phyloP scores from a whole-genome alignment of 139 green algal species.

The Chlamydomonas schloesseri region DNA sequence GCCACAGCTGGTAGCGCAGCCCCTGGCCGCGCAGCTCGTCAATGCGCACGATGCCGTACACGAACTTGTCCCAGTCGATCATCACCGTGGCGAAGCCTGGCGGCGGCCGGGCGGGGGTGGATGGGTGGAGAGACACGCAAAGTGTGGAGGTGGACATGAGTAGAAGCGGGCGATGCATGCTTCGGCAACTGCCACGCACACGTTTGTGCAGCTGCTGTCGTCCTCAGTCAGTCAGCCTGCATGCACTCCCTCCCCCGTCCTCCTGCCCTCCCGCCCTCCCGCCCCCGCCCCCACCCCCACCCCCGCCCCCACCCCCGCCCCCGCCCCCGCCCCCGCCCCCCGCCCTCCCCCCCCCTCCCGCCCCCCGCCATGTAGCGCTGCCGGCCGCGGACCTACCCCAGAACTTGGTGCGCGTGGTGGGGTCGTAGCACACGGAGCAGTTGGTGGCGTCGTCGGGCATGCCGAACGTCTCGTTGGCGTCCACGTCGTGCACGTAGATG shows the following conservation, averaged over 20 bases:
- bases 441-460: background rate
- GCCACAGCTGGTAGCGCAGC: background rate
- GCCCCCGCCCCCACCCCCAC: too few relatives aligned
- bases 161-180: too few relatives aligned
- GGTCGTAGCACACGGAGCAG: slow-evolving; percentile 33
- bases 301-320: too few relatives aligned
- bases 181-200: too few relatives aligned
- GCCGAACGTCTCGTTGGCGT: slow-evolving; percentile 23
- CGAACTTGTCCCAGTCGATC: slow-evolving; percentile 30
- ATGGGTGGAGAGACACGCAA: background rate
- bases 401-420: slow-evolving; percentile 41
- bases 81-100: slow-evolving; percentile 38
- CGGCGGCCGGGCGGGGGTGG: background rate
- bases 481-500: slow-evolving; percentile 21
- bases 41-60: slow-evolving; percentile 22
- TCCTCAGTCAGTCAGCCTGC: too few relatives aligned
- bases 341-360: background rate
- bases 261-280: too few relatives aligned
- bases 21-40: background rate
- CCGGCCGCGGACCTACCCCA: slow-evolving; percentile 24
- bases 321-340: too few relatives aligned
- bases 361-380: background rate
- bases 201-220: too few relatives aligned
- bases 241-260: too few relatives aligned
- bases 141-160: background rate